Evolutionary conservation across 345 rosid genomes (phyloP), one percentile per base, ranked within the genome.

Genomic region (Isatis tinctoria): DNA sequence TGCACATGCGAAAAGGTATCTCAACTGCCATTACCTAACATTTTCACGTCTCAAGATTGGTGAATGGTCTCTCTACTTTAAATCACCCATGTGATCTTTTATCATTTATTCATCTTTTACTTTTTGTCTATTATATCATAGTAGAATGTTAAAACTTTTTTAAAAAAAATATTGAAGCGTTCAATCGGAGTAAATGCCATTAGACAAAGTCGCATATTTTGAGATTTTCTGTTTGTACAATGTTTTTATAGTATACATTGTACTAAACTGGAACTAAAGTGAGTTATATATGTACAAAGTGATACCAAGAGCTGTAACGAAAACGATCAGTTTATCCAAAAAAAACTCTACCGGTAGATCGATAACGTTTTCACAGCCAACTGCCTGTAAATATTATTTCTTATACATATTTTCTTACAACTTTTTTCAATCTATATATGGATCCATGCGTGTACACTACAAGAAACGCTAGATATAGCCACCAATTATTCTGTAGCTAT

Each of bases 21-120:
- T 40, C 39, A 77, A 77, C 80, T 77, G 80, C 76, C 68, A 77
- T 71, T 77, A 77, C 80, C 80, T 77, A 77, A 77, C 80, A 65
- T 64, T 71, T 77, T 39, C 62, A 44, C 70, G 65, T 65, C 72
- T 57, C 44, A 58, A 58, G 68, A 77, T 77, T 65, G 76, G 76
- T 77, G 63, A 65, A 48, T 70, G 71, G 76, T 71, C 76, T 70
- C 73, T 57, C 76, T 48, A 20, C 65, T 77, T 77, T 57, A 26
- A 70, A 47, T 58, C 80, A 70, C 61, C 76, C 80, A 77, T 71
- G 80, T 77, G 80, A 70, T 32, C 62, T 37, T 64, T 62, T 54
- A 1, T 63, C 39, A 3, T 62, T 54, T 39, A 12, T 69, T 47
- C 47, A 18, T 60, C 53, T 9, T 47, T 17, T 20, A 52, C 4